Evolutionary conservation across 495 filamentous ascomycete species (phyloP), one percentile per base, ranked within the genome.

Genomic region (Amphirosellinia nigrospora): DNA sequence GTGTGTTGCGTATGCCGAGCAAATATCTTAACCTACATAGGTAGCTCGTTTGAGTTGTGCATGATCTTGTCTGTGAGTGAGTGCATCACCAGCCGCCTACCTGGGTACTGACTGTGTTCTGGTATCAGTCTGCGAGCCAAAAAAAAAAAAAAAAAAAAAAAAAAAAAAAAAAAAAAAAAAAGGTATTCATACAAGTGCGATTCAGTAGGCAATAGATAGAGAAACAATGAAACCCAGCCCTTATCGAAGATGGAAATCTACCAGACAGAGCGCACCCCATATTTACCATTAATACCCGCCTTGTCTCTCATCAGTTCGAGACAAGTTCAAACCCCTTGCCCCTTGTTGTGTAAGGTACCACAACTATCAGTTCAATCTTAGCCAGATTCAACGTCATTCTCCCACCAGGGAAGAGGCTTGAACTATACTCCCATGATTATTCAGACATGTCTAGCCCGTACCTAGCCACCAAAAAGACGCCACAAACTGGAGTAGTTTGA

Each of bases 301-400:
- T 56, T 60, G 56, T 60, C 23, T 56, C 53, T 56, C 5, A 9
- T 15, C 36, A 61, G 36, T 61, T 15, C 58, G 8, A 61, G 58
- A 61, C 58, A 41, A 16, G 10, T 41, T 23, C 36, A 19, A 39
- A 23, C 36, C 56, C 16, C 21, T 5, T 30, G 21, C 32, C n/a
- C 56, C 10, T 26, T 8, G 36, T 58, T 58, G 34, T 61, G 36
- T 26, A 26, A 41, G 55, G 55, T 58, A 58, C n/a, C 32, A 58
- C 34, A 61, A 15, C 5, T 19, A 58, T 34, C 32, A 38, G 55
- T 58, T 58, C 32, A 21, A 61, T 61, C 36, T 15, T 21, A 41
- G 21, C 21, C 36, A 61, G 38, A 39, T 15, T 58, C 32, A 21
- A 10, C n/a, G n/a, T n/a, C n/a, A n/a, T n/a, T n/a, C n/a, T 39